Base-by-base conservation (phyloP, 2,329 filamentous ascomycete genomes). In the Aulographum hederae region DNA sequence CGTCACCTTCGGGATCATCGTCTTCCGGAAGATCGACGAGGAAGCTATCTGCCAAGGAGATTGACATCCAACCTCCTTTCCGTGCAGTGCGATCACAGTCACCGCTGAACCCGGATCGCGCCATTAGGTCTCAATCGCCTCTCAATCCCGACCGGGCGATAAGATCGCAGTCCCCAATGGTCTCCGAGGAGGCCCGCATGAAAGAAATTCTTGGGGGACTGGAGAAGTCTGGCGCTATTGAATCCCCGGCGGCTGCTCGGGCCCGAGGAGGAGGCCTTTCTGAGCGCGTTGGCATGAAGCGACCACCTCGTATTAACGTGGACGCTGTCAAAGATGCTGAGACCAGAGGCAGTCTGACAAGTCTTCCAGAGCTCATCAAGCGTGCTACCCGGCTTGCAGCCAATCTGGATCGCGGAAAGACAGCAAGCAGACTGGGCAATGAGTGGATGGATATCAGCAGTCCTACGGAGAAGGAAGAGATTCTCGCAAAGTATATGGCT, bases 341-440 rank as follows among this genome's bases (percentile, higher is more conserved):
- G 51, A 70, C 77, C 1, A 71, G 89, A 45, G 85, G 82, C 3
- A 94, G 85, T 48, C 62, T 93, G 39, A 95, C 89, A 2, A 94
- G 85, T 53, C 59, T 98, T 36, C 78, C 85, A 0, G 89, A 95
- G 49, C 59, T 98, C 37, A 95, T 98, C 41, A 68, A 73, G 45
- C 71, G 89, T 42, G 89, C 89, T 8, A 95, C 86, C 1, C 73
- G 72, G 40, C 60, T 95, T 23, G 86, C 85, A 12, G 71, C 80
- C 0, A 84, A 92, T 53, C 73, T 98, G 36, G 86, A 95, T 44
- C 74, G 74, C 40, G 86, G 86, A 10, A 75, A 57, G 40, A 74
- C 72, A 14, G 70, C 70, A 10, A 74, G 69, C 45, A 58, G 65
- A 34, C 43, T 69, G 5, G 65, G 63, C 13, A 50, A 67, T 40